A percentile compares a stretch with the other conserved stretches of the same genome.
Evolutionary conservation across 2,329 filamentous ascomycete species (phyloP).

Genomic region (Colletotrichum tamarilloi): DNA sequence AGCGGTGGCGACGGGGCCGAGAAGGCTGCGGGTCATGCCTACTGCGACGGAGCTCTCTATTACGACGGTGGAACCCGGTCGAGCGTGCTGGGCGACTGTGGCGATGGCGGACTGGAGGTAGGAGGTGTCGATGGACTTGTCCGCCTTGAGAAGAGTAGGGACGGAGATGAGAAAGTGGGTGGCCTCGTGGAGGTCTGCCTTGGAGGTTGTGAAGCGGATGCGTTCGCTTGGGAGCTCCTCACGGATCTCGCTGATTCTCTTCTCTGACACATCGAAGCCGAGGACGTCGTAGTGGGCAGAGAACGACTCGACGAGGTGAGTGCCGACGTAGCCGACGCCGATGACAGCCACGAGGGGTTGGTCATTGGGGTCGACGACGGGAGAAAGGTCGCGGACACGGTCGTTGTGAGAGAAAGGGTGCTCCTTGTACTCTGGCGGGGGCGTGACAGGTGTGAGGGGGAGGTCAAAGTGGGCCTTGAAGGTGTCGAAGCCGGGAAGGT

Average conservation of each 20-base stretch:
- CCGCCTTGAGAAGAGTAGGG: constrained; percentile 50
- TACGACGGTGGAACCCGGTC: constrained; percentile 49
- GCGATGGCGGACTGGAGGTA: constrained; percentile 48
- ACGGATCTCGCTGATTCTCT: constrained; percentile 49
- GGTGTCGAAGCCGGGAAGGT: neutral
- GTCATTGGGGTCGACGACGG: neutral
- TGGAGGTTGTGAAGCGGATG: constrained; percentile 49
- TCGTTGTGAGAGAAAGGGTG: constrained; percentile 8
- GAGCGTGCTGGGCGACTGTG: constrained; percentile 45
- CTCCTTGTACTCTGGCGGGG: constrained; percentile 2
- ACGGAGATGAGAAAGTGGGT: constrained; percentile 55
- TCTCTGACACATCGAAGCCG: constrained; percentile 58
- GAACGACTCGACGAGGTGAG: constrained; percentile 58
- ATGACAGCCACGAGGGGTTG: constrained; percentile 56
- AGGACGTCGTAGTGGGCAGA: constrained; percentile 52
- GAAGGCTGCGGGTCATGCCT: constrained; percentile 53
- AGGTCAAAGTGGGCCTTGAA: neutral
- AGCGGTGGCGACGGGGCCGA: constrained; percentile 45
- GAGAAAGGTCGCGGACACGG: neutral
- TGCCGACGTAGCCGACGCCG: constrained; percentile 65
- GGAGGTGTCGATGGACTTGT: constrained; percentile 50
- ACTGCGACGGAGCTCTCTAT: constrained; percentile 55
- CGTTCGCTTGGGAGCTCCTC: constrained; percentile 41
- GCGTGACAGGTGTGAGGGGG: neutral
- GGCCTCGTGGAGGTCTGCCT: constrained; percentile 43